Base-by-base conservation (phyloP, 306 rosid genomes). In the Fragaria ananassa region DNA sequence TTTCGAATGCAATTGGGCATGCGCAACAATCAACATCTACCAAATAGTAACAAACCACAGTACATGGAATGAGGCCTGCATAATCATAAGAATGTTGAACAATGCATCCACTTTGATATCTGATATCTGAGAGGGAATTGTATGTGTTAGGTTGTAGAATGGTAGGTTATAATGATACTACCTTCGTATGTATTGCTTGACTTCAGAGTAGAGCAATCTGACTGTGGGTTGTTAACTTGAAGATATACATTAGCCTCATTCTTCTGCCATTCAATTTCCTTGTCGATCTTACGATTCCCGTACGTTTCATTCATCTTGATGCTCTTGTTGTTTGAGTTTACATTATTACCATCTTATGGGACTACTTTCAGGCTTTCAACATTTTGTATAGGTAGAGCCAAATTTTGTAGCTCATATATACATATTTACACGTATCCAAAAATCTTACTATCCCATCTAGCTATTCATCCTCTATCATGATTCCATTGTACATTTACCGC, bases 141-240 rank as follows among this genome's bases (percentile, higher is more conserved):
- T n/a, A 35, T n/a, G 47, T 12, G 65, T n/a, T 72, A 1, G 37
- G 65, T 41, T 35, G 76, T 53, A 72, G 76, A 72, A 54, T 13
- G 66, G 66, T 72, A 54, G 76, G 76, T 72, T 54, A 23, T 2
- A 54, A 7, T 5, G 9, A 27, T 10, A 1, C 23, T 11, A 19
- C 21, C 10, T 39, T 66, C 7, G 10, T 21, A 1, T 64, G 17
- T 66, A 17, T 3, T n/a, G 50, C 31, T 74, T 21, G 68, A 41
- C 68, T 44, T 35, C 49, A 31, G 27, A 34, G 19, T 23, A 63
- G 12, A 63, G 12, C n/a, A 74, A 47, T 15, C 23, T 70, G 46
- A 71, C 49, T 10, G 72, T 21, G 54, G 51, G 56, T 45, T 44
- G 19, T 2, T 23, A 57, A 23, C 17, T 57, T 57, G 62, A 21